These are phyloP conservation scores for Pistacia integerrima DNA, from an alignment of 345 rosid species.

Conservation along the genomic window DNA sequence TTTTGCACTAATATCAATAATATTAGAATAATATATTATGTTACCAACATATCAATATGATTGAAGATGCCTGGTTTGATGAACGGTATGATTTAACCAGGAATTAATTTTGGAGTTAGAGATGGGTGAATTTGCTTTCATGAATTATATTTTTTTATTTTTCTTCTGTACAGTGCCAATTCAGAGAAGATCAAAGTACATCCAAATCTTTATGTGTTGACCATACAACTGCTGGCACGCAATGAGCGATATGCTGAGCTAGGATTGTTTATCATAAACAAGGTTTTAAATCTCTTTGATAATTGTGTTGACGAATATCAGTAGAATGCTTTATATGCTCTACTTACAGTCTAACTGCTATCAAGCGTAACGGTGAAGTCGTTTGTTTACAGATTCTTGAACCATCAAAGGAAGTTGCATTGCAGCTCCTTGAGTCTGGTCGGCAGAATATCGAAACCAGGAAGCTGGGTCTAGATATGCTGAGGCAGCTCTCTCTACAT, in stretches of 20 bases:
- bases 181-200: constrained; percentile 78
- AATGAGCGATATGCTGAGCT: constrained; percentile 79
- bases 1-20: background rate
- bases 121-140: background rate
- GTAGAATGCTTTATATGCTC: background rate
- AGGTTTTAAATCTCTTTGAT: constrained; percentile 48
- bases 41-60: background rate
- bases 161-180: constrained; percentile 59
- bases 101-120: background rate
- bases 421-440: constrained; percentile 86
- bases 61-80: background rate
- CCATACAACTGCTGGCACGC: constrained; percentile 66
- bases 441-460: constrained; percentile 62
- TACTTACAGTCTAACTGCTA: background rate
- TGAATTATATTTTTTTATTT: constrained; percentile 13
- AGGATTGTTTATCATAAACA: constrained; percentile 66
- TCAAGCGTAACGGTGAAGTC: constrained; percentile 11
- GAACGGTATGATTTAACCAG: background rate
- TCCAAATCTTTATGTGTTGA: constrained; percentile 72
- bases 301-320: constrained; percentile 2
- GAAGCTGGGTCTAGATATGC: constrained; percentile 92
- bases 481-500: constrained; percentile 87
- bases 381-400: constrained; percentile 66
- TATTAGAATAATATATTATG: background rate
- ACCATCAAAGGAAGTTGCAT: constrained; percentile 94